A percentile compares a stretch with the other conserved stretches of the same genome.
Conservation (phyloP, 306 rosid genomes). For the Inga leiocalycina region DNA sequence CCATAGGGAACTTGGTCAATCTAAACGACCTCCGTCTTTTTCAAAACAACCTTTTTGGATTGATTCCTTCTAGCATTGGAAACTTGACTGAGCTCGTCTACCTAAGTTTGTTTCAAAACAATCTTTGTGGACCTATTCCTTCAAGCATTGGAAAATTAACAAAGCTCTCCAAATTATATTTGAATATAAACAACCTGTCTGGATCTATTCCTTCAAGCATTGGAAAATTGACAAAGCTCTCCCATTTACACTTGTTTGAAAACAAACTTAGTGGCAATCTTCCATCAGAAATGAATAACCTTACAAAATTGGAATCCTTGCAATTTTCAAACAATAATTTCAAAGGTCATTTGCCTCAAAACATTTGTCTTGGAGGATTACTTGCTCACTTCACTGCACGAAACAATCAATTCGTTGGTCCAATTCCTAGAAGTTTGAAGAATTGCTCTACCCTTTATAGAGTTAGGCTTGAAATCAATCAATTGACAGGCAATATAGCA, state of each 20-base stretch:
- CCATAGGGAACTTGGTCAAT: background rate
- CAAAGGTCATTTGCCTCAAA: background rate
- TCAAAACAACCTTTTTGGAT: background rate
- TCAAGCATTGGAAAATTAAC: background rate
- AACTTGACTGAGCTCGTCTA: background rate
- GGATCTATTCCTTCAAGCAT: too few relatives aligned
- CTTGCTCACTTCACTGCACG: accelerated
- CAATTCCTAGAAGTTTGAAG: background rate
- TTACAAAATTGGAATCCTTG: too few relatives aligned
- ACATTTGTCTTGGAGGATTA: background rate
- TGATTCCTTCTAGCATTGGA: background rate
- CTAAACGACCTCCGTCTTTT: background rate
- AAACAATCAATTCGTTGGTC: background rate
- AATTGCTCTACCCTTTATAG: background rate
- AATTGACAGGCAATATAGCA: background rate
- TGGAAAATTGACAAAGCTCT: too few relatives aligned
- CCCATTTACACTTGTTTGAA: too few relatives aligned
- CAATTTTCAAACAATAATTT: too few relatives aligned
- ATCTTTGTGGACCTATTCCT: too few relatives aligned
- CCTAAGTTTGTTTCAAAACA: too few relatives aligned
- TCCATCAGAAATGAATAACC: too few relatives aligned
- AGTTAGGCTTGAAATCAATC: background rate
- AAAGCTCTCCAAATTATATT: accelerated
- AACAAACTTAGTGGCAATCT: too few relatives aligned
- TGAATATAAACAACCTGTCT: too few relatives aligned